These are phyloP conservation scores for Anethum foeniculum DNA, from an alignment of 140 eudicot species.

Conservation along the genomic window DNA sequence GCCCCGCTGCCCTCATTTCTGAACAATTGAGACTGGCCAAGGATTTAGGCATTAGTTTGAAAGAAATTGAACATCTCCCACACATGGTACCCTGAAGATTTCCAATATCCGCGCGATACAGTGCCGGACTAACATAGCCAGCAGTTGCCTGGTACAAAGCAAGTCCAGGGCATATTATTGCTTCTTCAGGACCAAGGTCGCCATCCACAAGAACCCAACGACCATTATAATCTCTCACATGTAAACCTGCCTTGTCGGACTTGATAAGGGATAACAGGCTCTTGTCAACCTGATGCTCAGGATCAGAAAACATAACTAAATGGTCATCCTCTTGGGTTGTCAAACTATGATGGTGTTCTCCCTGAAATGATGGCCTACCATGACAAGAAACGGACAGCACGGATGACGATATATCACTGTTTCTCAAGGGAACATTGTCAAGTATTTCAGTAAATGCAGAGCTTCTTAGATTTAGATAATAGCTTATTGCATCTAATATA, in stretches of 20 bases:
- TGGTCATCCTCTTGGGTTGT: conserved; percentile 81
- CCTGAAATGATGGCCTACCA: conserved; percentile 83
- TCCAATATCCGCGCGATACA: conserved; percentile 49
- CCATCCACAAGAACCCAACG: conserved; percentile 91
- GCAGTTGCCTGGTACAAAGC: conserved; percentile 98
- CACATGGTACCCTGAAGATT: conserved; percentile 49
- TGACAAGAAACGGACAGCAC: conserved; percentile 81
- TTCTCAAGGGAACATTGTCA: conserved; percentile 79
- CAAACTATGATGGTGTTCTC: conserved; percentile 72
- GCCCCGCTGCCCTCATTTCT: conserved; percentile 98
- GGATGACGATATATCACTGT: conserved; percentile 79
- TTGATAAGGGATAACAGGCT: conserved; percentile 66
- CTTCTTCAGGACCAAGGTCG: conserved; percentile 94
- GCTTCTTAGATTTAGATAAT: conserved; percentile 71
- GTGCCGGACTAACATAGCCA: conserved; percentile 80
- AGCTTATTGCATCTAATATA: conserved; percentile 69
- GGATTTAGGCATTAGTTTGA: conserved; percentile 89
- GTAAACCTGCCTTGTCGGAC: conserved; percentile 75
- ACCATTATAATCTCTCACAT: conserved; percentile 72
- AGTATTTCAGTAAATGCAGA: conserved; percentile 79
- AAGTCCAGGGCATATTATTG: conserved; percentile 79
- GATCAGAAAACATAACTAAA: conserved; percentile 66
- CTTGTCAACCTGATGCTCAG: conserved; percentile 70
- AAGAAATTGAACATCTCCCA: conserved; percentile 70
- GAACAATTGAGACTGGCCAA: conserved; percentile 80